Base-by-base conservation (phyloP, 140 eudicot species). In the Erigeron philadelphicus region DNA sequence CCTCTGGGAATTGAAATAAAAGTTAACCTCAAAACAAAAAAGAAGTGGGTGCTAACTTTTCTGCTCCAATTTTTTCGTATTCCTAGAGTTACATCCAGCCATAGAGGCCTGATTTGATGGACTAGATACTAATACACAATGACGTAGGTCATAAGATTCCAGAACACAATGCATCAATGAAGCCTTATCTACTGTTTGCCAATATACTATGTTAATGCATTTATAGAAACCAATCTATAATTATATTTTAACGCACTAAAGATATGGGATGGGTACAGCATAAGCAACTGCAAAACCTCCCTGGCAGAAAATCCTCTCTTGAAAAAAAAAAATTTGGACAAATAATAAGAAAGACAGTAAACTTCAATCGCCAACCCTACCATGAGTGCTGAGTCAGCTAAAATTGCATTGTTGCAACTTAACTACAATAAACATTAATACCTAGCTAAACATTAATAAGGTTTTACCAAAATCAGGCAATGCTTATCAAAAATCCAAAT, bases 1-100 rank as follows among this genome's bases (percentile, higher is more conserved):
- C 38, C 40, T 53, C 62, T 68, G 49, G 35, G 17, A 12, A 67
- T 50, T 52, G 46, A 46, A 40, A 68, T 40, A 61, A 35, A 58
- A 18, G 21, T 38, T 35, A 35, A 31, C 18, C 19, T 38, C 25
- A 21, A 54, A 15, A 53, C 16, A 54, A 5, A 15, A 54, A n/a
- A 21, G 42, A 66, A 21, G 5, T 12, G 18, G 25, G 25, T 21
- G 25, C 25, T 21, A 53, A 53, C 8, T 48, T 49, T 49, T 6
- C 56, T 49, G 16, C 56, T 6, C 4, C 16, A 12, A 6, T 49
- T 9, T 49, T 12, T 0, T 50, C 7, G 0, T 11, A n/a, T 5
- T 50, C 12, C 57, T 18, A 7, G 9, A 50, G 57, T n/a, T 15
- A 50, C 17, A 50, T 12, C 15, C 57, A 31, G 38, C 38, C 38